These are phyloP conservation scores for Geranomyces variabilis DNA, from an alignment of 192 early-diverging fungal genomes.

Conservation along the genomic window DNA sequence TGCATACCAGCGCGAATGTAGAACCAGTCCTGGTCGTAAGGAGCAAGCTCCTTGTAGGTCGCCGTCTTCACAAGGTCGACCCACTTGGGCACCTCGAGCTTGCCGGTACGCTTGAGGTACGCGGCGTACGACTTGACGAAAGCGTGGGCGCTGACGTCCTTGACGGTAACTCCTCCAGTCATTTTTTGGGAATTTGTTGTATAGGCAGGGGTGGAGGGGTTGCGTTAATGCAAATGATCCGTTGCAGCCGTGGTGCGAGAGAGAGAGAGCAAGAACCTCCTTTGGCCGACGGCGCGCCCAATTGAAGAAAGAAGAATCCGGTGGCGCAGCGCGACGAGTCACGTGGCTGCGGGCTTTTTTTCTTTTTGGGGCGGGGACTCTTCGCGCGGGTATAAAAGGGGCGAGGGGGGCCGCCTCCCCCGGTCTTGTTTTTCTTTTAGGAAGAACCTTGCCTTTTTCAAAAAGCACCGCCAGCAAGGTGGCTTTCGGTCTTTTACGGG, in stretches of 20 bases:
- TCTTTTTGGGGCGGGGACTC: too few species aligned
- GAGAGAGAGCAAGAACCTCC: too few species aligned
- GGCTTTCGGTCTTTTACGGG: background rate
- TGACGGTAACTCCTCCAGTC: conserved; percentile 79
- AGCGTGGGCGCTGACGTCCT: conserved; percentile 94
- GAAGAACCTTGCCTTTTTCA: conserved; percentile 4
- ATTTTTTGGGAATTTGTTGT: background rate
- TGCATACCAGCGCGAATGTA: conserved; percentile 88
- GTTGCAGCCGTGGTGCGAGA: too few species aligned
- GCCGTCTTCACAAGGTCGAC: conserved; percentile 99
- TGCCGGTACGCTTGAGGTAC: conserved; percentile 98
- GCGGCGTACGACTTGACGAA: conserved; percentile 99
- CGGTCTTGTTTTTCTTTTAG: background rate
- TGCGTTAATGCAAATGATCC: too few species aligned
- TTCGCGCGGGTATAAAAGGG: background rate
- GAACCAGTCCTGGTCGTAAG: conserved; percentile 99
- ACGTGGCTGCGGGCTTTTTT: background rate
- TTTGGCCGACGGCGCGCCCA: too few species aligned
- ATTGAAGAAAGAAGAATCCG: too few species aligned
- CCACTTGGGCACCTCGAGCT: conserved; percentile 99
- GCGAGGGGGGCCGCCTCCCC: background rate
- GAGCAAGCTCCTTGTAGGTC: conserved; percentile 94
- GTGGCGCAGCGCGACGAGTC: too few species aligned
- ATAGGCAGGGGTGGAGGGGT: too few species aligned
- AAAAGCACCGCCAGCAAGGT: conserved; percentile 23